phyloP scores from a whole-genome alignment of 1,284 basidiomycete genomes.

The Ceraceosorus bombacis region DNA sequence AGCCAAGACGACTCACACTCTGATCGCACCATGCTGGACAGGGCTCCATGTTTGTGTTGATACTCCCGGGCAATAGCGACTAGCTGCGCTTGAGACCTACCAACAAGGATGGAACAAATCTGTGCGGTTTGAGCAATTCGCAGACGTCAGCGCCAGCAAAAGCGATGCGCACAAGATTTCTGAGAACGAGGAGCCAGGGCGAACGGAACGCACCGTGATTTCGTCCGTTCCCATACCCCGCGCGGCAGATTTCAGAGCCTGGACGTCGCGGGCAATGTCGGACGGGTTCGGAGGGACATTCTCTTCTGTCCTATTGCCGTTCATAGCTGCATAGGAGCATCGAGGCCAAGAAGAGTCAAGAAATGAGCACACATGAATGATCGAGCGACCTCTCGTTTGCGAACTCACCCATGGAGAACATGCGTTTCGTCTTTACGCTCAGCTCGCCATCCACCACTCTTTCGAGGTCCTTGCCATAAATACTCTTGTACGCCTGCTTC shows the following conservation, averaged over 20 bases:
- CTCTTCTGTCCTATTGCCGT: constrained; percentile 37
- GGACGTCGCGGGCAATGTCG: constrained; percentile 25
- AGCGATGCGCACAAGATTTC: neutral
- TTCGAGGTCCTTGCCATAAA: constrained; percentile 37
- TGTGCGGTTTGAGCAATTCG: neutral
- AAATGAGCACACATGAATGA: too few species aligned
- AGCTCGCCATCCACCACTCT: constrained; percentile 45
- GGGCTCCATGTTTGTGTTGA: constrained; percentile 5
- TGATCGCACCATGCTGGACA: constrained; percentile 8
- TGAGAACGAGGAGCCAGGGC: neutral
- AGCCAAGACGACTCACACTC: too few species aligned
- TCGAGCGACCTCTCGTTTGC: too few species aligned
- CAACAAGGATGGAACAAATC: constrained; percentile 43
- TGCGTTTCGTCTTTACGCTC: constrained; percentile 44
- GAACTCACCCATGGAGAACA: constrained; percentile 30
- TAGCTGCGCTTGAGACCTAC: constrained; percentile 38
- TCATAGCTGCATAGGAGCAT: constrained; percentile 14
- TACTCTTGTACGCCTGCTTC: constrained; percentile 39
- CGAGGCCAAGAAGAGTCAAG: too few species aligned
- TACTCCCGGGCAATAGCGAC: constrained; percentile 41
- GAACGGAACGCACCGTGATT: constrained; percentile 19
- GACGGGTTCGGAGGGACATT: constrained; percentile 24
- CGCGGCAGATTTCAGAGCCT: constrained; percentile 21
- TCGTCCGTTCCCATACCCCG: constrained; percentile 37
- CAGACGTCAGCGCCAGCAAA: neutral